Percentiles rank a stretch among this genome's conserved stretches.
Evolutionary conservation across 2,329 filamentous ascomycete genomes (phyloP).

Genomic region (Hymenotorrendiella dingleyae): DNA sequence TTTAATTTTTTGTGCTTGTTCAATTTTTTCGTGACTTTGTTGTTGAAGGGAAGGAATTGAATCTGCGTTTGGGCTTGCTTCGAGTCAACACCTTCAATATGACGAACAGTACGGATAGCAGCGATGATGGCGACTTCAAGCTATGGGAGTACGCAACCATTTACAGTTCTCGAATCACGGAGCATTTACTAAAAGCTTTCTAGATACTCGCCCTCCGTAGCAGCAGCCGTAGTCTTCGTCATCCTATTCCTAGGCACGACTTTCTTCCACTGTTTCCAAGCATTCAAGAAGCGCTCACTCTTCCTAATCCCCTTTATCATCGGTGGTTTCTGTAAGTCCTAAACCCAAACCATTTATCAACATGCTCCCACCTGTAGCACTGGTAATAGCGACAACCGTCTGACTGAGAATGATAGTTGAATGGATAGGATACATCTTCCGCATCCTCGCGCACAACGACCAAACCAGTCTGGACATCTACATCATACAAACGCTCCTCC

Average conservation of each 20-base stretch:
- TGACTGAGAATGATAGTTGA: constrained; percentile 30
- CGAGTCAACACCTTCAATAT: no score
- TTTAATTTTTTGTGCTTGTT: no score
- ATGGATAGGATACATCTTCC: constrained; percentile 33
- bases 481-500: constrained; percentile 33
- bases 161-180: neutral
- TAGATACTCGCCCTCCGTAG: constrained; percentile 40
- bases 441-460: constrained; percentile 20
- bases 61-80: no score
- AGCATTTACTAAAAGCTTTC: constrained; percentile 25
- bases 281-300: constrained; percentile 24
- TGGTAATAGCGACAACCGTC: no score
- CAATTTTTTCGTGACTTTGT: no score
- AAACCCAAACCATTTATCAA: no score
- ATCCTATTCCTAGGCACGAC: constrained; percentile 30
- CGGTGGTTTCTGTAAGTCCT: constrained; percentile 27
- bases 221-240: constrained; percentile 37
- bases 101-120: no score
- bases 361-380: neutral
- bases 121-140: constrained; percentile 15
- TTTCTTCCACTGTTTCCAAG: constrained; percentile 27
- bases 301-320: constrained; percentile 35
- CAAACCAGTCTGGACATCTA: constrained; percentile 28
- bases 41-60: no score
- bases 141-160: constrained; percentile 13